Conservation (phyloP, 2,329 filamentous ascomycete species). For the Thielaviopsis euricoi region DNA sequence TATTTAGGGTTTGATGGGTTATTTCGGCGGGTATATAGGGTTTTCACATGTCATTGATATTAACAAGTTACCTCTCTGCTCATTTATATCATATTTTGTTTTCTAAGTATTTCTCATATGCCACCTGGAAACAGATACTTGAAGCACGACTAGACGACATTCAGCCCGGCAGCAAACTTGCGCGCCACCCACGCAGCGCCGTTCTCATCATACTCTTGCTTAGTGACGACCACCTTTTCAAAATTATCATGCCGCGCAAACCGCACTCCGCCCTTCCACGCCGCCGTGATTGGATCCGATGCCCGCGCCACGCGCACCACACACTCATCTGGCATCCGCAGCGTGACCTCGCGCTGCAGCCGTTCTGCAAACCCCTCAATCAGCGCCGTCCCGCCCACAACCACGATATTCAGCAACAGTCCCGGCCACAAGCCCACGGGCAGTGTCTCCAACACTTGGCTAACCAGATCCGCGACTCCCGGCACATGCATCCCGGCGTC, state of each 20-base stretch:
- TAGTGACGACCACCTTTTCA: constrained; percentile 57
- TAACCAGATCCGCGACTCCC: constrained; percentile 66
- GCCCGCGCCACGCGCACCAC: constrained; percentile 56
- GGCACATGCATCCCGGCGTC: constrained; percentile 76
- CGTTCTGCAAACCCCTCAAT: constrained; percentile 71
- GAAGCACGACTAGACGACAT: not conserved
- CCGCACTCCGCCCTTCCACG: constrained; percentile 72
- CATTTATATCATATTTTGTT: not conserved
- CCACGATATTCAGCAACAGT: constrained; percentile 70
- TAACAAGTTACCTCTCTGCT: not conserved
- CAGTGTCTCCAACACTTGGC: constrained; percentile 58
- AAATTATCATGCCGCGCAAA: constrained; percentile 56
- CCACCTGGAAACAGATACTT: not conserved
- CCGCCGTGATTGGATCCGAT: constrained; percentile 57
- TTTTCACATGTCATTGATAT: not conserved
- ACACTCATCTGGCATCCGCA: constrained; percentile 59
- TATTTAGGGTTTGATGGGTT: not conserved
- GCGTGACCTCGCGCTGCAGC: constrained; percentile 57
- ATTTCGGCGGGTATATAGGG: not conserved
- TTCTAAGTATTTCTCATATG: no score
- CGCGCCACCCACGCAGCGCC: constrained; percentile 59
- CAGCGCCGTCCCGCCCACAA: constrained; percentile 72
- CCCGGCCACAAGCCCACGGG: constrained; percentile 74
- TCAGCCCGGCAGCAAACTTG: constrained; percentile 37
- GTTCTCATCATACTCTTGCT: constrained; percentile 78